phyloP scores from a whole-genome alignment of 225 moss, liverwort and hornwort genomes.

The Marchantia paleacea region DNA sequence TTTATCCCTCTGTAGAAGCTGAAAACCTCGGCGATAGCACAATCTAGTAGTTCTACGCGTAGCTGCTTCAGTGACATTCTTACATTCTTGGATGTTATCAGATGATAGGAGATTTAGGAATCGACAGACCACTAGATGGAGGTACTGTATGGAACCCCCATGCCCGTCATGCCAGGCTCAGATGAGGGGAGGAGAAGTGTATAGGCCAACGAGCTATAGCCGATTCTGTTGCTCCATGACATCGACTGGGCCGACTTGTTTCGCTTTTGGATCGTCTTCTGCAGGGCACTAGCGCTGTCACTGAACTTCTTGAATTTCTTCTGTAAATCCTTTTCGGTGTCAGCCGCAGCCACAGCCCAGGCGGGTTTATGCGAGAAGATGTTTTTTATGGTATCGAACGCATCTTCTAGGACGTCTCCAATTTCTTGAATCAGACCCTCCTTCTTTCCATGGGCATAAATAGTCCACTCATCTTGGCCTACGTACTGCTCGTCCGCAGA shows the following conservation, averaged over 20 bases:
- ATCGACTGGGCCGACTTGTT: slow-evolving; percentile 15
- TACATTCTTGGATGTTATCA: too few species aligned
- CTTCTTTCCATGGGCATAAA: background rate
- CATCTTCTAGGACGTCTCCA: background rate
- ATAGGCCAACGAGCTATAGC: slow-evolving; percentile 38
- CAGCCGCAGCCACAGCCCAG: too few species aligned
- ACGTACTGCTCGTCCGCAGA: slow-evolving; percentile 30
- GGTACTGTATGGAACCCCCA: slow-evolving; percentile 51
- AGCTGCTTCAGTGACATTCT: too few species aligned
- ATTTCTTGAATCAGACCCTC: background rate
- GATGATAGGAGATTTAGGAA: too few species aligned
- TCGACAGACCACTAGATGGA: too few species aligned
- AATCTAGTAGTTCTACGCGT: too few species aligned
- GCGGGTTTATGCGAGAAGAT: too few species aligned
- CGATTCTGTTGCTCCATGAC: slow-evolving; percentile 35
- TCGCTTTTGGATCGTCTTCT: slow-evolving; percentile 34
- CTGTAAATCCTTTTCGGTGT: too few species aligned
- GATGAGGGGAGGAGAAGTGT: slow-evolving; percentile 46
- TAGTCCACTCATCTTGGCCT: slow-evolving; percentile 9
- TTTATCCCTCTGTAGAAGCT: too few species aligned
- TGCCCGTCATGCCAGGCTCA: slow-evolving; percentile 43
- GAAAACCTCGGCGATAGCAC: too few species aligned
- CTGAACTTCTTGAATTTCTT: slow-evolving; percentile 18
- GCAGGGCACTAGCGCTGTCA: slow-evolving; percentile 25
- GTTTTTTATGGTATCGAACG: too few species aligned